Conservation (phyloP, 2,329 filamentous ascomycete species). For the Aspergillus clavatus region DNA sequence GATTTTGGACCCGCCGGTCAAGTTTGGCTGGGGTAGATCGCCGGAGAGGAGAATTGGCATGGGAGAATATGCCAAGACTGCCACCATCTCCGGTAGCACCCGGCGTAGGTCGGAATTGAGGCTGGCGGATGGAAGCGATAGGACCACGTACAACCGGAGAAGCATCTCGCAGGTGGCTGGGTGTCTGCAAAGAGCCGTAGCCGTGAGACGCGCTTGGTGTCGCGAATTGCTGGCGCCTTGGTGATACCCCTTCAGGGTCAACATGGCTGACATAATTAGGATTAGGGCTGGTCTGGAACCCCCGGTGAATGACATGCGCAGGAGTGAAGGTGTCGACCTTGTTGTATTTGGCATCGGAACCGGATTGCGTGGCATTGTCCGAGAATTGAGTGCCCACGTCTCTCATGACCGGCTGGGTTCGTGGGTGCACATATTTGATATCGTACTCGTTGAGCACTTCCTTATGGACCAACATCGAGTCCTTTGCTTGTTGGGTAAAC, state of each 20-base stretch:
- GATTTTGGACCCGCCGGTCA: constrained; percentile 37
- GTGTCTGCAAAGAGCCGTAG: constrained; percentile 34
- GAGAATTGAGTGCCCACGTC: constrained; percentile 76
- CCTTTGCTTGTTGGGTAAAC: constrained; percentile 81
- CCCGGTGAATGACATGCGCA: constrained; percentile 62
- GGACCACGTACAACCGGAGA: constrained; percentile 41
- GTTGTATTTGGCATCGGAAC: constrained; percentile 42
- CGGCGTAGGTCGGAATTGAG: constrained; percentile 47
- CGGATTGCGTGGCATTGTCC: constrained; percentile 33
- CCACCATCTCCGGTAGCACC: constrained; percentile 59
- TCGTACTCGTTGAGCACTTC: constrained; percentile 96
- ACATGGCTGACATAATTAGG: constrained; percentile 70
- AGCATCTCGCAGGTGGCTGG: constrained; percentile 45
- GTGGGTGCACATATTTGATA: constrained; percentile 88
- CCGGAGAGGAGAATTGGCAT: constrained; percentile 76
- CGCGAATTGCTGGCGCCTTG: constrained; percentile 40
- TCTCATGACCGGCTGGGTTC: constrained; percentile 73
- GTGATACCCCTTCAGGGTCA: constrained; percentile 56
- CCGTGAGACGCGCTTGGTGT: constrained; percentile 40
- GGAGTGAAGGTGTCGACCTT: constrained; percentile 61
- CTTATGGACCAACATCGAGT: constrained; percentile 76
- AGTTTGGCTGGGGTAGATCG: constrained; percentile 64
- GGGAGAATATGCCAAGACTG: constrained; percentile 72
- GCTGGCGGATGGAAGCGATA: constrained; percentile 48
- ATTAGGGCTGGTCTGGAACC: constrained; percentile 78